phyloP scores from a whole-genome alignment of 1,139 yeast species.

The Pichia sp. region DNA sequence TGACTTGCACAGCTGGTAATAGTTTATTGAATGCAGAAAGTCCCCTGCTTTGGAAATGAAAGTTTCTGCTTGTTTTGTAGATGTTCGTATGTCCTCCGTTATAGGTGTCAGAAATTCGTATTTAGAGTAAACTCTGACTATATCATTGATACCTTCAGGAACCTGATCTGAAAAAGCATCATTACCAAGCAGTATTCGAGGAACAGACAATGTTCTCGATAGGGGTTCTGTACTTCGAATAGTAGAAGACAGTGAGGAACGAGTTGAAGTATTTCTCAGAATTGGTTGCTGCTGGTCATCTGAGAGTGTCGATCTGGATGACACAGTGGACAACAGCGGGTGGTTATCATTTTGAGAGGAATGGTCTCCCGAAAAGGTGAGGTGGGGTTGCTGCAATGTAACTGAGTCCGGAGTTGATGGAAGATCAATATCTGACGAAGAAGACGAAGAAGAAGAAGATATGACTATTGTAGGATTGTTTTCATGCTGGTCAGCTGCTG shows the following conservation, averaged over 20 bases:
- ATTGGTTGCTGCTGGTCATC: background rate
- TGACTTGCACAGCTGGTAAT: conserved; percentile 60
- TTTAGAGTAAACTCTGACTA: conserved; percentile 51
- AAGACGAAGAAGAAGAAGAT: background rate
- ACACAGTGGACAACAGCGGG: background rate
- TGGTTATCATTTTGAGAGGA: background rate
- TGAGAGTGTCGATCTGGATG: background rate
- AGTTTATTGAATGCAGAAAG: background rate
- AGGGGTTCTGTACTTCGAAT: background rate
- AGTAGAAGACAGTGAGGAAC: background rate
- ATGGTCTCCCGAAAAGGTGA: conserved; percentile 5
- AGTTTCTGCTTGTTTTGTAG: conserved; percentile 14
- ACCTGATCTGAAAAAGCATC: conserved; percentile 26
- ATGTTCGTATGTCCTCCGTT: background rate
- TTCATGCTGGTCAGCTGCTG: background rate
- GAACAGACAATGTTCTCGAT: background rate
- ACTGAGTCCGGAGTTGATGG: background rate
- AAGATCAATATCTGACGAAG: too few relatives aligned
- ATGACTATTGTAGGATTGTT: background rate
- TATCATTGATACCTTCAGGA: conserved; percentile 51
- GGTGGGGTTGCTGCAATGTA: conserved; percentile 3
- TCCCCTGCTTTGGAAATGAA: background rate
- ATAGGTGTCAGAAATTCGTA: conserved; percentile 17
- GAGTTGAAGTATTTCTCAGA: background rate
- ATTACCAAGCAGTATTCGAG: background rate